phyloP scores from a whole-genome alignment of 2,329 filamentous ascomycete genomes.

The Nakataea oryzae region DNA sequence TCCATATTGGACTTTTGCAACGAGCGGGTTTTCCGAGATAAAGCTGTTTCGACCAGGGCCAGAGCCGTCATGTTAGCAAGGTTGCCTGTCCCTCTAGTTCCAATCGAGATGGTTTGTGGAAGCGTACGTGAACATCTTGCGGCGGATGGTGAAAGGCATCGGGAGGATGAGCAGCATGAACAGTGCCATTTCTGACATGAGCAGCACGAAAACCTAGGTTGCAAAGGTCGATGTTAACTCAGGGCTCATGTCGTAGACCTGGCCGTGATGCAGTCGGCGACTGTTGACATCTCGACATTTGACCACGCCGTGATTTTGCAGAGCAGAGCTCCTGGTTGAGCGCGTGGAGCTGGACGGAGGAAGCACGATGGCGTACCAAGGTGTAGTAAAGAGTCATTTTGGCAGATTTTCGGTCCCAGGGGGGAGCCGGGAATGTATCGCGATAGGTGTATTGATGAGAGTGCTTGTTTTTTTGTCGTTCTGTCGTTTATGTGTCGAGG shows the following conservation, averaged over 20 bases:
- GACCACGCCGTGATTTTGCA: background rate
- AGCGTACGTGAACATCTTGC: slow-evolving; percentile 66
- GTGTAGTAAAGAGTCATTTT: slow-evolving; percentile 50
- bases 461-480: background rate
- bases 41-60: slow-evolving; percentile 45
- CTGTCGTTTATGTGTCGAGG: background rate
- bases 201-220: slow-evolving; percentile 66
- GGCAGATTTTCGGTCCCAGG: slow-evolving; percentile 9
- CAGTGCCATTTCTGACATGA: slow-evolving; percentile 74
- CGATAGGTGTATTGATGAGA: background rate
- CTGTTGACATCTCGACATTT: background rate
- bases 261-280: no score
- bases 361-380: slow-evolving; percentile 25
- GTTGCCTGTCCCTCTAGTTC: background rate
- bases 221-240: slow-evolving; percentile 1
- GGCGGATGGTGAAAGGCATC: slow-evolving; percentile 75
- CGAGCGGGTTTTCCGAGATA: slow-evolving; percentile 74
- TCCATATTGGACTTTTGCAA: slow-evolving; percentile 94
- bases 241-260: background rate
- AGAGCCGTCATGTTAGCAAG: background rate
- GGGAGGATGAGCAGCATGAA: slow-evolving; percentile 77
- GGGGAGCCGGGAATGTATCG: background rate
- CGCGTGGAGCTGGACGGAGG: background rate
- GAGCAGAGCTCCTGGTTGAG: background rate
- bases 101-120: background rate